Percentiles rank a stretch among this genome's conserved stretches.
Conservation (phyloP, 2,329 filamentous ascomycete genomes). For the Aurifilum marmelostoma region DNA sequence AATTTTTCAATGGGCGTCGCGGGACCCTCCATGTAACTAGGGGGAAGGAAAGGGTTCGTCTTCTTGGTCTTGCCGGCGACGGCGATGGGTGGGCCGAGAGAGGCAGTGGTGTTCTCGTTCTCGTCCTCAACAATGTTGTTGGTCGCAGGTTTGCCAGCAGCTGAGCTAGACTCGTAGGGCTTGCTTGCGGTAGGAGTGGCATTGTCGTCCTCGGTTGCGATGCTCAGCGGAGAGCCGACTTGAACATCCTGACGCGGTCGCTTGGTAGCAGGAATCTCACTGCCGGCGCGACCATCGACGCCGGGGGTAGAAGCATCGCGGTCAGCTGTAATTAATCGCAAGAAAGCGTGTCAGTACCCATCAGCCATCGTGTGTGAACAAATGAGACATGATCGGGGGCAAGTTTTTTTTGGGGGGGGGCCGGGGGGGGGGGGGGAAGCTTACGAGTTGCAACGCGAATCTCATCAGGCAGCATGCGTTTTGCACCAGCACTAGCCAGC, state of each 20-base stretch:
- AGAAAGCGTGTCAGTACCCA: neutral
- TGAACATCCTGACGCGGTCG: constrained; percentile 18
- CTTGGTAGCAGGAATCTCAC: constrained; percentile 11
- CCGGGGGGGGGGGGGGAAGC: no score
- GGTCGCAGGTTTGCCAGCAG: neutral
- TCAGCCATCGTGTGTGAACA: neutral
- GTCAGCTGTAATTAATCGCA: neutral
- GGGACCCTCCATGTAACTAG: constrained; percentile 5
- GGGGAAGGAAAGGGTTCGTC: neutral
- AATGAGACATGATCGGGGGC: no score
- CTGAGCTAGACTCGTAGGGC: neutral
- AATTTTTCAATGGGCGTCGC: neutral
- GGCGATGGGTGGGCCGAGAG: neutral
- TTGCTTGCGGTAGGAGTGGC: neutral
- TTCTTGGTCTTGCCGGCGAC: neutral
- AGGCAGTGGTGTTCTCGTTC: neutral
- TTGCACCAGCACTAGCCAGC: constrained; percentile 26
- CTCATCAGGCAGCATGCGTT: constrained; percentile 21
- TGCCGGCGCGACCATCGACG: neutral
- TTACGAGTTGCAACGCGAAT: constrained; percentile 28
- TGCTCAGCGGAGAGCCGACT: constrained; percentile 18
- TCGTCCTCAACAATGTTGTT: neutral
- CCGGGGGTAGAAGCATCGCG: neutral
- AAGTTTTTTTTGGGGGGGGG: no score
- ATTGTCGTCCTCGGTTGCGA: constrained; percentile 15